A percentile compares a stretch with the other conserved stretches of the same genome.
phyloP scores from a whole-genome alignment of 2,329 filamentous ascomycete species.

The Torrubiellomyces zombiae region DNA sequence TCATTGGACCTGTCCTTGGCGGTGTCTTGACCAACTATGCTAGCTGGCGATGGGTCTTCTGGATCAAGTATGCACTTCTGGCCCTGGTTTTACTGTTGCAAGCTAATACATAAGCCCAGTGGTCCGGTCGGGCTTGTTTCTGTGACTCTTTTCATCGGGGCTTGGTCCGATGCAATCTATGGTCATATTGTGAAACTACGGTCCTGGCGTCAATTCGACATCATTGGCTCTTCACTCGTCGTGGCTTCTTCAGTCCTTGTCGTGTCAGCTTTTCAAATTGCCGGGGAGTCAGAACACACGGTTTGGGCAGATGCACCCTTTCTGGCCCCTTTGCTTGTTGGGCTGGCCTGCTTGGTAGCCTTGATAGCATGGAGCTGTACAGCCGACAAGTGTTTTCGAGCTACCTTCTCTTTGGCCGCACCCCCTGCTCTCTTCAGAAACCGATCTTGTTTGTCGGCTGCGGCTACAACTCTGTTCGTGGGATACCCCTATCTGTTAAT shows the following conservation, averaged over 20 bases:
- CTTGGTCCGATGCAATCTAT: slow-evolving; percentile 30
- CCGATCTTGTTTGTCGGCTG: slow-evolving; percentile 24
- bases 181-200: slow-evolving; percentile 20
- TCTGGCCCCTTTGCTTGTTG: slow-evolving; percentile 13
- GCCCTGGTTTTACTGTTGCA: not conserved
- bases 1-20: slow-evolving; percentile 34
- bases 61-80: slow-evolving; percentile 32
- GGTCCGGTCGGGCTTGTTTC: slow-evolving; percentile 32
- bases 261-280: slow-evolving; percentile 41
- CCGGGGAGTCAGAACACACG: slow-evolving; percentile 16
- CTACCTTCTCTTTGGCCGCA: slow-evolving; percentile 22
- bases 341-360: slow-evolving; percentile 12
- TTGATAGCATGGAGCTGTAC: slow-evolving; percentile 14
- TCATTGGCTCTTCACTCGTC: slow-evolving; percentile 34
- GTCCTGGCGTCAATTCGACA: slow-evolving; percentile 34
- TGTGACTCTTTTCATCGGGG: slow-evolving; percentile 26
- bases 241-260: slow-evolving; percentile 36
- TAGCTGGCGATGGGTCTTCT: slow-evolving; percentile 40
- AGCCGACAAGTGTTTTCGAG: slow-evolving; percentile 9
- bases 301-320: slow-evolving; percentile 25
- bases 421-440: slow-evolving; percentile 31
- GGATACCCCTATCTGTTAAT: slow-evolving; percentile 33
- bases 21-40: slow-evolving; percentile 31
- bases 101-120: slow-evolving; percentile 14
- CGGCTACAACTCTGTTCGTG: slow-evolving; percentile 27